Evolutionary conservation across 2,329 filamentous ascomycete genomes (phyloP).

Genomic region (Phyllosticta capitalensis): DNA sequence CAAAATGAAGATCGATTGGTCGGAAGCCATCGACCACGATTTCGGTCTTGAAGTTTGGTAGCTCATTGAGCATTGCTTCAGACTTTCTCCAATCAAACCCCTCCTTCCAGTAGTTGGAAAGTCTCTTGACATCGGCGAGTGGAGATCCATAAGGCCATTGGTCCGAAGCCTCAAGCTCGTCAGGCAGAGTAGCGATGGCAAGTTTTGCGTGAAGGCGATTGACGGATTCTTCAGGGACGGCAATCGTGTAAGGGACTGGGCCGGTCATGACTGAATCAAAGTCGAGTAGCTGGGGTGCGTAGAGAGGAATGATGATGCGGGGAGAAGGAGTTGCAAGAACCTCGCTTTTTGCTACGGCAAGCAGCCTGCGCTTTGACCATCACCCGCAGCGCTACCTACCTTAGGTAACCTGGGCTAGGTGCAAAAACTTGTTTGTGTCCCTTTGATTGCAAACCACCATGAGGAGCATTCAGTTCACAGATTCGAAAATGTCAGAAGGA

Average conservation of each 20-base stretch:
- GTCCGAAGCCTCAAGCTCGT: slow-evolving; percentile 37
- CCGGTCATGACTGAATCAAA: background rate
- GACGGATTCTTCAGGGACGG: slow-evolving; percentile 43
- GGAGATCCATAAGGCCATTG: slow-evolving; percentile 53
- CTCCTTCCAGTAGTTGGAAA: slow-evolving; percentile 48
- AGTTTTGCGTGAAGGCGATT: slow-evolving; percentile 49
- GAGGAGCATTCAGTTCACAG: too few species aligned
- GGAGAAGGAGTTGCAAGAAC: background rate
- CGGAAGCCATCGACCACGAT: slow-evolving; percentile 51
- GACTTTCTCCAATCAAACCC: slow-evolving; percentile 51
- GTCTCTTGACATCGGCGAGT: slow-evolving; percentile 48
- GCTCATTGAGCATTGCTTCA: slow-evolving; percentile 49
- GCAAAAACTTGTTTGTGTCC: too few species aligned
- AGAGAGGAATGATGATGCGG: background rate
- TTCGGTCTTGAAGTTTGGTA: slow-evolving; percentile 49
- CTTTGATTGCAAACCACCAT: too few species aligned
- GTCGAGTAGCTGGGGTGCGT: background rate
- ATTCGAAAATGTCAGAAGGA: too few species aligned
- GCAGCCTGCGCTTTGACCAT: background rate
- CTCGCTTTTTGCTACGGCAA: background rate
- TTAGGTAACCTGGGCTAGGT: background rate
- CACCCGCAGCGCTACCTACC: background rate
- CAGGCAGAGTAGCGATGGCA: slow-evolving; percentile 43
- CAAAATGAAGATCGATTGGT: slow-evolving; percentile 52
- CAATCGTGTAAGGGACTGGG: slow-evolving; percentile 29